Evolutionary conservation across 257 asterid species (phyloP).

Genomic region (Haberlea rhodopensis): DNA sequence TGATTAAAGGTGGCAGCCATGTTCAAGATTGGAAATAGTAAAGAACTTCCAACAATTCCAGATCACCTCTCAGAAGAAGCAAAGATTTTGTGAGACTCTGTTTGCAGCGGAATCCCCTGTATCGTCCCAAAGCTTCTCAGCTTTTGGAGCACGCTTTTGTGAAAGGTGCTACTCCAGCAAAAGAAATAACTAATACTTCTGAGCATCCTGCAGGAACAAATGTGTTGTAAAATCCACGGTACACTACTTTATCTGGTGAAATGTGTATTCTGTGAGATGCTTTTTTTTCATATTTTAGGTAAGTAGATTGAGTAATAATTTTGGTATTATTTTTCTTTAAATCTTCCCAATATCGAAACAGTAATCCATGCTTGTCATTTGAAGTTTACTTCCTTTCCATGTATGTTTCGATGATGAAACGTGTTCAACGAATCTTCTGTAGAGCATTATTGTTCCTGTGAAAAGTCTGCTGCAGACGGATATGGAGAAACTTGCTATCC

Average conservation of each 20-base stretch:
- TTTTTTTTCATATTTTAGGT: neutral
- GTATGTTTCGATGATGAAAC: neutral
- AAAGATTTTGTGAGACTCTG: conserved; percentile 75
- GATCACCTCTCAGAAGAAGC: conserved; percentile 65
- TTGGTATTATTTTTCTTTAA: neutral
- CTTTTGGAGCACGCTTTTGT: conserved; percentile 85
- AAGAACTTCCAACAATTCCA: conserved; percentile 76
- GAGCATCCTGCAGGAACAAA: conserved; percentile 38
- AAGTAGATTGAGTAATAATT: neutral
- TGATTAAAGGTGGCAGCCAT: conserved; percentile 45
- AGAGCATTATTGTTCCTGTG: conserved; percentile 42
- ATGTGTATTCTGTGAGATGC: neutral
- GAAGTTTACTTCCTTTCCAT: neutral
- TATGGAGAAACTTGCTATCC: conserved; percentile 47
- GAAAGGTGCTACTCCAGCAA: conserved; percentile 52
- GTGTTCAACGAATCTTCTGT: conserved; percentile 23
- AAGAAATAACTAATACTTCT: conserved; percentile 32
- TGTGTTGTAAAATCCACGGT: conserved; percentile 49
- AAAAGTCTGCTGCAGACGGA: conserved; percentile 41
- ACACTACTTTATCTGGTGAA: conserved; percentile 13
- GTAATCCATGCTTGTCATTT: neutral
- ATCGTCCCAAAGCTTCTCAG: conserved; percentile 68
- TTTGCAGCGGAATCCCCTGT: conserved; percentile 66
- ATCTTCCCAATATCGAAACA: neutral
- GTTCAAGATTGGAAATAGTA: conserved; percentile 62